phyloP scores from a whole-genome alignment of 495 filamentous ascomycete species.

The Daldinia decipiens region DNA sequence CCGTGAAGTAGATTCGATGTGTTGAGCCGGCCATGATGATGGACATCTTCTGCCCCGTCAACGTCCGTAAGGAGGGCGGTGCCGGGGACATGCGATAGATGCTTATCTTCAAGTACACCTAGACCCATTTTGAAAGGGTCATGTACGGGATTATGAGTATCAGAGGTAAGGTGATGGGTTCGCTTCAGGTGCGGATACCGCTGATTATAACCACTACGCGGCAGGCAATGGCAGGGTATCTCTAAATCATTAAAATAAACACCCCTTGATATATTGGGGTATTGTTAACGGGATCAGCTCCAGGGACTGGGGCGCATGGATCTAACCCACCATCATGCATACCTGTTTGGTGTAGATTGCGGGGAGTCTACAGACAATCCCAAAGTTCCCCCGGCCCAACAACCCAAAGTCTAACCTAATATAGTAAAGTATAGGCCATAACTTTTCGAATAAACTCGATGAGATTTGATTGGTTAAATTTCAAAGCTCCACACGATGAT shows the following conservation, averaged over 20 bases:
- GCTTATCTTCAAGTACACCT: slow-evolving; percentile 43
- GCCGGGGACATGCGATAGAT: slow-evolving; percentile 42
- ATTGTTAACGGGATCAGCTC: slow-evolving; percentile 9
- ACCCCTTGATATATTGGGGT: slow-evolving; percentile 13
- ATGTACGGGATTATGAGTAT: not conserved
- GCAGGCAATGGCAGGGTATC: slow-evolving; percentile 13
- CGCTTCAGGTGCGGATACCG: not conserved
- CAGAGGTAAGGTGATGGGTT: not conserved
- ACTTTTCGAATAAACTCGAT: no score
- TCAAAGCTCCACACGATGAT: no score
- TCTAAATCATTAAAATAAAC: slow-evolving; percentile 12
- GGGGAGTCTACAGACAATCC: no score
- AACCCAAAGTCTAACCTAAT: no score
- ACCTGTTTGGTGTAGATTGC: slow-evolving; percentile 15
- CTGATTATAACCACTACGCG: slow-evolving; percentile 19
- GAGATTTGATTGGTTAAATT: no score
- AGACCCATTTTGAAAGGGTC: slow-evolving; percentile 37
- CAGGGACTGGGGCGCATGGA: slow-evolving; percentile 11
- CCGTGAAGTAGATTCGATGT: slow-evolving; percentile 51
- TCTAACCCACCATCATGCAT: slow-evolving; percentile 12
- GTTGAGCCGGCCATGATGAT: slow-evolving; percentile 37
- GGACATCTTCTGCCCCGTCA: slow-evolving; percentile 24
- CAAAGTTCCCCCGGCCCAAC: no score
- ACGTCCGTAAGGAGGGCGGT: slow-evolving; percentile 43
- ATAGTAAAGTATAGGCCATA: no score